Base-by-base conservation (phyloP, 2,329 filamentous ascomycete genomes). In the Nectriaceae sp. region DNA sequence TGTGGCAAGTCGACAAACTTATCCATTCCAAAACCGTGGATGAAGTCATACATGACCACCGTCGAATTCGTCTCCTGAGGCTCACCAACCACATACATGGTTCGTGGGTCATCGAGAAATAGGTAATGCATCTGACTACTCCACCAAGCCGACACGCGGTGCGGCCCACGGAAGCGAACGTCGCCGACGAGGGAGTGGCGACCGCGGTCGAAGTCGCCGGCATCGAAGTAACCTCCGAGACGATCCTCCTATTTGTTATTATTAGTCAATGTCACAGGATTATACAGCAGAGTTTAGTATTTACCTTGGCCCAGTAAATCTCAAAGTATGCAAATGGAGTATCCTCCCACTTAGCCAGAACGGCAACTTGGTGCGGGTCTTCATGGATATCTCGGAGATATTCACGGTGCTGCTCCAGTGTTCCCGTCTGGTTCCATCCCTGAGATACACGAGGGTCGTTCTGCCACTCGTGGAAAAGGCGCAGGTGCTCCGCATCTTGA, bases 371-470 rank as follows among this genome's bases (percentile, higher is more conserved):
- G 67, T 92, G 88, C 21, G 85, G 82, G 65, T 92, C 88, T 38
- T 82, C 78, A 61, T 90, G 83, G 46, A 87, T 76, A 55, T 80
- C 79, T 22, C 79, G 76, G 43, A 91, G 76, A 66, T 93, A 92
- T 60, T 84, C 79, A 52, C 82, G 78, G 67, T 92, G 89, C 66
- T 91, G 78, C 22, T 89, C 87, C 40, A 89, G 69, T 1, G 87
- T 88, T 24, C 88, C 89, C 2, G 85, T 88, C 71, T 89, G 84
- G 63, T 90, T 89, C 89, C 89, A 92, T 4, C 88, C 88, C 62
- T 86, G 81, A 4, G 87, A 87, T 24, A 93, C 89, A 42, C 89
- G 85, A 44, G 88, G 88, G 63, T 92, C 88, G 63, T 93, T 93
- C 70, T 91, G 88, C 89, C 89, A 93, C 47, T 76, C 77, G 69